Conservation (phyloP, 805 yeast genomes). For the Candida argentea region DNA sequence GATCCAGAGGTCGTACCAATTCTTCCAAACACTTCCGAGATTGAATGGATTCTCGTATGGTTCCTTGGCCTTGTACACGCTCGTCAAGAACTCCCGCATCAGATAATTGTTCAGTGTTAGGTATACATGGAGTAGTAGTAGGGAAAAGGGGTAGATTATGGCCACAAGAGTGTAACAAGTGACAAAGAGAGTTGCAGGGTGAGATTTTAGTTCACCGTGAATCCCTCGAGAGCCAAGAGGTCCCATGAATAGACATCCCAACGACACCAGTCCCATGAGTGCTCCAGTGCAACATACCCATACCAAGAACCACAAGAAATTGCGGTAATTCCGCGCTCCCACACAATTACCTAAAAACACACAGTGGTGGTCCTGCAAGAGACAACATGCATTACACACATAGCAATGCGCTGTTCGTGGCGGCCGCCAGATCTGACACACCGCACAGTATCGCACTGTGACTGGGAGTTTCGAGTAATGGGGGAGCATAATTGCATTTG, state of each 20-base stretch:
- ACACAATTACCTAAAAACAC: slow-evolving; percentile 43
- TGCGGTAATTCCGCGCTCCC: slow-evolving; percentile 28
- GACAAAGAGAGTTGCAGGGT: slow-evolving; percentile 39
- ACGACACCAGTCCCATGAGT: slow-evolving; percentile 10
- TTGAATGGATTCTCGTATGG: slow-evolving; percentile 24
- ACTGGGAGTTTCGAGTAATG: slow-evolving; percentile 20
- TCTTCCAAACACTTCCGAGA: slow-evolving; percentile 12
- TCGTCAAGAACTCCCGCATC: slow-evolving; percentile 61
- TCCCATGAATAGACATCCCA: too few species aligned
- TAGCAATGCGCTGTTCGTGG: slow-evolving; percentile 64
- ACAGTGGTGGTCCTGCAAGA: slow-evolving; percentile 67
- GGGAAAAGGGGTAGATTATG: slow-evolving; percentile 44
- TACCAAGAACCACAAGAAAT: slow-evolving; percentile 24
- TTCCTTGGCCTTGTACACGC: slow-evolving; percentile 23
- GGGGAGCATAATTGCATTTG: slow-evolving; percentile 15
- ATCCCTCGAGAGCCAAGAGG: slow-evolving; percentile 12
- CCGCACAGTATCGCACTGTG: slow-evolving; percentile 44
- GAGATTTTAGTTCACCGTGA: slow-evolving; percentile 7
- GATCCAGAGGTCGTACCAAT: slow-evolving; percentile 27
- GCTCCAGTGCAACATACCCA: slow-evolving; percentile 12
- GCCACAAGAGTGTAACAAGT: slow-evolving; percentile 37
- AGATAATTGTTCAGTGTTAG: slow-evolving; percentile 51
- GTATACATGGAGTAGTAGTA: slow-evolving; percentile 44
- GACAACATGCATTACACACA: slow-evolving; percentile 54
- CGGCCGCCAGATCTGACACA: slow-evolving; percentile 56